Evolutionary conservation across 768 basidiomycete genomes (phyloP).

Genomic region (Tephrocybe sp.): DNA sequence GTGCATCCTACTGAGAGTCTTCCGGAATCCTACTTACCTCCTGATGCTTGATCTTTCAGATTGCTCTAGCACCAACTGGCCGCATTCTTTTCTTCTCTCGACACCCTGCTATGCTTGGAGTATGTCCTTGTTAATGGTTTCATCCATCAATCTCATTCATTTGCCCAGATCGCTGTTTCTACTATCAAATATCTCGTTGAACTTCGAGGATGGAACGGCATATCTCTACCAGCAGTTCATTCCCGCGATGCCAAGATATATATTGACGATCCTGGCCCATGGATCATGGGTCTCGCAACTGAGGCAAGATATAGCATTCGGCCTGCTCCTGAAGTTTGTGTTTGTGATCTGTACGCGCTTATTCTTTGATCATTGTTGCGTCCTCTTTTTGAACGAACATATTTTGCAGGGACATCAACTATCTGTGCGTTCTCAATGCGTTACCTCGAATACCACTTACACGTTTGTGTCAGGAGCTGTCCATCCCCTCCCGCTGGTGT

Average conservation of each 20-base stretch:
- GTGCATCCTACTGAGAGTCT: constrained; percentile 32
- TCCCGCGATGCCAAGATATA: constrained; percentile 91
- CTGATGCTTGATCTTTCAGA: constrained; percentile 62
- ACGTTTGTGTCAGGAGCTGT: constrained; percentile 54
- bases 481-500: constrained; percentile 74
- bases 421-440: constrained; percentile 54
- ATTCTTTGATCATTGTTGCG: not conserved
- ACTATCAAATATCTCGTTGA: constrained; percentile 92
- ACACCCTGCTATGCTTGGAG: constrained; percentile 90
- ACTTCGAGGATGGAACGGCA: constrained; percentile 89
- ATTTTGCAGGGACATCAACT: constrained; percentile 68
- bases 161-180: constrained; percentile 75
- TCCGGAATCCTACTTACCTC: constrained; percentile 47
- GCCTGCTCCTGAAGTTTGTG: constrained; percentile 77
- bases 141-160: constrained; percentile 2
- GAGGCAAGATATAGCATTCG: constrained; percentile 80
- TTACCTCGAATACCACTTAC: constrained; percentile 11
- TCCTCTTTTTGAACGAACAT: constrained; percentile 9
- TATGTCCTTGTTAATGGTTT: constrained; percentile 23
- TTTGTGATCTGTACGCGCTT: constrained; percentile 76
- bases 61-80: constrained; percentile 85
- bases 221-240: constrained; percentile 80
- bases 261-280: constrained; percentile 95
- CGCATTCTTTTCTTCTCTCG: constrained; percentile 85
- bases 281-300: constrained; percentile 89